phyloP scores from a whole-genome alignment of 306 rosid species.

The Citrullus mucosospermus region DNA sequence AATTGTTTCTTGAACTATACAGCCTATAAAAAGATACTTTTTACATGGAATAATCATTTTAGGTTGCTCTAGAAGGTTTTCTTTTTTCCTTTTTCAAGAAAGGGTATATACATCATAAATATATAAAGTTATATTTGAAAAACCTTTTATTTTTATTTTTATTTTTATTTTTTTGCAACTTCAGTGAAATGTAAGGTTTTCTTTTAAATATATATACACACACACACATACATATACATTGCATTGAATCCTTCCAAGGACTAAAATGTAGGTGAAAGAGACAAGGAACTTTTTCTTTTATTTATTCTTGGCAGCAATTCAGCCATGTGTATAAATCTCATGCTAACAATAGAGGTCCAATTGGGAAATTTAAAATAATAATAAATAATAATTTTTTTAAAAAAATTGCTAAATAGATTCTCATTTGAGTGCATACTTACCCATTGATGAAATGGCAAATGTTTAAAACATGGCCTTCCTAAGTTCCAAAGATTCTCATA shows the following conservation, averaged over 20 bases:
- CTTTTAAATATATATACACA: background rate
- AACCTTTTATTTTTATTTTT: no score
- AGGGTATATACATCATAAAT: background rate
- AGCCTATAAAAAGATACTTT: background rate
- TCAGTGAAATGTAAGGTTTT: background rate
- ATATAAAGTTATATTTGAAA: background rate
- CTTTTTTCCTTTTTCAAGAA: background rate
- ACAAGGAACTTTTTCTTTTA: background rate
- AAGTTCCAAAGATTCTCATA: no score
- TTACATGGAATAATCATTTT: background rate
- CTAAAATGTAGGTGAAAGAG: conserved; percentile 1
- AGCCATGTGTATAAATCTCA: conserved; percentile 2
- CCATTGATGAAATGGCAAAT: background rate
- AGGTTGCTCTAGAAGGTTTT: background rate
- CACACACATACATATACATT: background rate
- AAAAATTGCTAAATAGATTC: background rate
- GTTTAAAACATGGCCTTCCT: no score
- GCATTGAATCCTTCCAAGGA: conserved; percentile 2
- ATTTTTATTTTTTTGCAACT: background rate
- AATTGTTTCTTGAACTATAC: background rate
- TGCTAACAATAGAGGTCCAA: background rate
- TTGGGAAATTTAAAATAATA: background rate
- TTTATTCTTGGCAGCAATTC: background rate
- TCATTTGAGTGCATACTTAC: background rate
- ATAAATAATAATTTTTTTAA: background rate